Base-by-base conservation (phyloP, 805 yeast genomes). In the Schizosaccharomyces cryophilus region DNA sequence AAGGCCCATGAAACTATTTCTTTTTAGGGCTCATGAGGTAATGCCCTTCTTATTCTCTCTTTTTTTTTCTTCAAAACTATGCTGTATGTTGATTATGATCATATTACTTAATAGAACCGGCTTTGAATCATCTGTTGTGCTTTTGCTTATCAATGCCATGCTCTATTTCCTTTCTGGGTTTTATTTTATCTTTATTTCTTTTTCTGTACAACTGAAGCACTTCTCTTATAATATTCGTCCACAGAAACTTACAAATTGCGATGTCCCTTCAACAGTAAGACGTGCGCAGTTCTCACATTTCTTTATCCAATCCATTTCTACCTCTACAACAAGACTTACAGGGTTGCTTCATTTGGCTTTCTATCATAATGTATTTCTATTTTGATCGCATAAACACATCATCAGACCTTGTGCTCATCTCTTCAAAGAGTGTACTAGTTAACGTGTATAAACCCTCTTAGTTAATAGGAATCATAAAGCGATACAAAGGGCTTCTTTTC, bases 111-210 rank as follows among this genome's bases (percentile, higher is more conserved):
- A 13, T 35, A 15, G 40, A 35, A 35, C 11, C 40, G 40, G 40
- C 13, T 35, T 7, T 35, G 13, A 7, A 9, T 13, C 51, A 4
- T 45, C 2, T n/a, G 21, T 45, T n/a, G 24, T 5, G 13, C 9
- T 45, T 45, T 3, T 45, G 26, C 21, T 19, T n/a, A 40, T 9
- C 15, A 40, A 40, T 40, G 42, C 42, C 9, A 40, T 64, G 65
- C 63, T 61, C 47, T 13, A 61, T 63, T 47, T 48, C 47, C 51
- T 64, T 62, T 15, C 6, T 64, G 9, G 38, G 17, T 26, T 54
- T 54, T 7, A n/a, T 24, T 54, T 54, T 26, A 13, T 19, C 2
- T 35, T 35, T 35, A 35, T 35, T 35, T 35, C 40, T 35, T 35
- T 30, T 35, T 35, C 40, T 35, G 40, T 11, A 35, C 13, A 6